Evolutionary conservation across 768 basidiomycete species (phyloP).

Genomic region (Xanthoconium purpureum): DNA sequence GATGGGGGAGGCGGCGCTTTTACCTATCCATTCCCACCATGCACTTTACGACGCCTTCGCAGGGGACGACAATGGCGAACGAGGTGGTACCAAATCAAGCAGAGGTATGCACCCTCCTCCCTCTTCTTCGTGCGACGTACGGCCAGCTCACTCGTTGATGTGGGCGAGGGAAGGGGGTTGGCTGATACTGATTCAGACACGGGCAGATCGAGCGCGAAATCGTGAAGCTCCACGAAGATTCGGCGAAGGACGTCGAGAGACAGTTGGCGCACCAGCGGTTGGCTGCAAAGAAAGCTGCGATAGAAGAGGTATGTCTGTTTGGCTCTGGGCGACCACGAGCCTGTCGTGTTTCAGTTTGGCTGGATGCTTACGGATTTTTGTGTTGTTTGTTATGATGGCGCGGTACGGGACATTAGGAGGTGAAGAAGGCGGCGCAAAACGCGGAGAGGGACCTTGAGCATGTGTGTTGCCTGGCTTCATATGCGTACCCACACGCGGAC

Average conservation of each 20-base stretch:
- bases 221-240: slow-evolving; percentile 19
- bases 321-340: background rate
- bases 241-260: slow-evolving; percentile 20
- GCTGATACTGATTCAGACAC: background rate
- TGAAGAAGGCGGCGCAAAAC: background rate
- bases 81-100: slow-evolving; percentile 2
- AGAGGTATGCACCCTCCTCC: slow-evolving; percentile 10
- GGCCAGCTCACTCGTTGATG: too few relatives aligned
- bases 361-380: background rate
- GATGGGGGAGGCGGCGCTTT: background rate
- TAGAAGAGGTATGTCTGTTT: slow-evolving; percentile 11
- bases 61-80: background rate
- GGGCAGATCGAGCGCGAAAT: slow-evolving; percentile 24
- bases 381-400: background rate
- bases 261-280: slow-evolving; percentile 18
- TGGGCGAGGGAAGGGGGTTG: too few relatives aligned
- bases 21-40: background rate
- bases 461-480: background rate
- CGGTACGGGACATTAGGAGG: background rate
- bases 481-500: too few relatives aligned
- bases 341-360: background rate
- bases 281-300: background rate
- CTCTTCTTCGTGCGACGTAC: too few relatives aligned
- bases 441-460: background rate
- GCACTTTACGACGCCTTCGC: background rate